Evolutionary conservation across 331 rosid genomes (phyloP).

Genomic region (Saraca asoca): DNA sequence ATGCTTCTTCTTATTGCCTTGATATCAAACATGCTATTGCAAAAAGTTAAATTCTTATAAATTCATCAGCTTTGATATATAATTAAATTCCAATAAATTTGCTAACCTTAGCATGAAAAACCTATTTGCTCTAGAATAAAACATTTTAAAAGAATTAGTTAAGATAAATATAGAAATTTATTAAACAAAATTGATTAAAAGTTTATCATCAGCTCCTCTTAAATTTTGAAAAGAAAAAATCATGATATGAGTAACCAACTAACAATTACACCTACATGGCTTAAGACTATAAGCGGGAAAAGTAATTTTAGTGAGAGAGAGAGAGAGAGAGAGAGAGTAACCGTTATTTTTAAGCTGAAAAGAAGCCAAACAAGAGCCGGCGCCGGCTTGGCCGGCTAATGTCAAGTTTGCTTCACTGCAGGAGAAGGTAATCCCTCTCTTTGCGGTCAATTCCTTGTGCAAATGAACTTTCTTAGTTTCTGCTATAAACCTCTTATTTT

Average conservation of each 20-base stretch:
- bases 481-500: slow-evolving; percentile 15
- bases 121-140: too few relatives aligned
- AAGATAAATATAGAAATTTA: slow-evolving; percentile 9
- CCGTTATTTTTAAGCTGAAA: slow-evolving; percentile 48
- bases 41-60: too few relatives aligned
- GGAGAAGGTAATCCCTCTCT: slow-evolving; percentile 43
- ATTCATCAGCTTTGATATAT: too few relatives aligned
- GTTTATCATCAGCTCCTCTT: not conserved
- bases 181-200: not conserved
- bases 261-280: too few relatives aligned
- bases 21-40: too few relatives aligned
- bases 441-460: slow-evolving; percentile 32
- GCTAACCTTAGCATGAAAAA: too few relatives aligned
- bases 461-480: slow-evolving; percentile 37
- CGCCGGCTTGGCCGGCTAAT: slow-evolving; percentile 62
- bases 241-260: not conserved
- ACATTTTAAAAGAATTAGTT: not conserved
- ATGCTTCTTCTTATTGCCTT: too few relatives aligned
- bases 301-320: not conserved
- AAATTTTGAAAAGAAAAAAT: not conserved
- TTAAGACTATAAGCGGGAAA: too few relatives aligned
- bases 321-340: slow-evolving; percentile 34
- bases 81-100: too few relatives aligned
- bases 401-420: slow-evolving; percentile 47
- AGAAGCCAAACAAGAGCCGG: slow-evolving; percentile 45